These are phyloP conservation scores for Penicillium sp. DNA, from an alignment of 2,329 filamentous ascomycete species.

Conservation along the genomic window DNA sequence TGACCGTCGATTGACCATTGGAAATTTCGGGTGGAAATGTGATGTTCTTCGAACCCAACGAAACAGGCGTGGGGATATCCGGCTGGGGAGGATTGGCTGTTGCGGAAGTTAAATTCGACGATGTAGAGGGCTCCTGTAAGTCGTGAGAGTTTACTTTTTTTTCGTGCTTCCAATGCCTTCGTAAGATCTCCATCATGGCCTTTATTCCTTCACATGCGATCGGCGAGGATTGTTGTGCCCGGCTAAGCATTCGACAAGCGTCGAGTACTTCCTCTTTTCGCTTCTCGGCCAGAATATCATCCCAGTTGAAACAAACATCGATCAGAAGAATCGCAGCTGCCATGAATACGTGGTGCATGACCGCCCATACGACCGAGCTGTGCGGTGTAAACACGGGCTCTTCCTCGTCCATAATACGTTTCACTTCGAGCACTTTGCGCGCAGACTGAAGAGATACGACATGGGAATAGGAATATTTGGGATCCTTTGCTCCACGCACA, in stretches of 20 bases:
- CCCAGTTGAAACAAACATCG: conserved; percentile 42
- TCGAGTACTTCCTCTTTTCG: conserved; percentile 38
- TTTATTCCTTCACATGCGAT: conserved; percentile 35
- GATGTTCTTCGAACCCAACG: neutral
- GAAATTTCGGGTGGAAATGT: neutral
- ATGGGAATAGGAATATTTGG: conserved; percentile 38
- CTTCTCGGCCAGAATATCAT: conserved; percentile 35
- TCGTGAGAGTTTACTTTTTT: conserved; percentile 3
- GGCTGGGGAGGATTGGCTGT: neutral
- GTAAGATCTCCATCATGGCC: conserved; percentile 38
- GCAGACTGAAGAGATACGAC: conserved; percentile 39
- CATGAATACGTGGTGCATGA: conserved; percentile 43
- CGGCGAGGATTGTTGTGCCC: conserved; percentile 32
- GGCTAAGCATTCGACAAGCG: conserved; percentile 39
- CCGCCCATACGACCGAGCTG: conserved; percentile 30
- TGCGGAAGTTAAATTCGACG: neutral
- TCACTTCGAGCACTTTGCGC: conserved; percentile 37
- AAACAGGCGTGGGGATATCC: neutral
- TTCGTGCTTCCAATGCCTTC: conserved; percentile 30
- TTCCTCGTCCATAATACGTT: conserved; percentile 34
- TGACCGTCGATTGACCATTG: neutral
- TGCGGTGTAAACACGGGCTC: conserved; percentile 25
- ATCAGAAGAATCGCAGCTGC: conserved; percentile 40
- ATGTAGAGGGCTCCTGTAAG: neutral
- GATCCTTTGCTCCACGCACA: conserved; percentile 35